Evolutionary conservation across 78 protist genomes (phyloP), one percentile per base, ranked within the genome.

Genomic region (Dictyostelium intermedium): DNA sequence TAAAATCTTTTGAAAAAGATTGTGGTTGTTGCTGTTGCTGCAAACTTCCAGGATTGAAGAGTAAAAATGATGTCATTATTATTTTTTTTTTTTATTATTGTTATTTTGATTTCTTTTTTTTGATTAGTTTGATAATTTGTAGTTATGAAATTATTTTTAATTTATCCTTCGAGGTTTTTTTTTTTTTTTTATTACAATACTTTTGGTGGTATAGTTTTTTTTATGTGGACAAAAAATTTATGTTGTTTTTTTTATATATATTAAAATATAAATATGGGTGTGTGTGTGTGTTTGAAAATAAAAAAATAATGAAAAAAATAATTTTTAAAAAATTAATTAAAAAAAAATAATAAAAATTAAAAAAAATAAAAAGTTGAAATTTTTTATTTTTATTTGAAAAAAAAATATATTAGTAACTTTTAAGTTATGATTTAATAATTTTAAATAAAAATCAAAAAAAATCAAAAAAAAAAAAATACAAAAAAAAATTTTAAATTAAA

Each of bases 1-100:
- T 32, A 18, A 73, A 70, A 70, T 70, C 41, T 34, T 34, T 37
- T 74, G 41, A 34, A 74, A 32, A 30, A 37, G 41, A 74, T 14
- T 74, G 81, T 74, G 41, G 47, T 37, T 74, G 47, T 34, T 74
- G 47, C n/a, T 74, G 47, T 74, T 74, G 43, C 32, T 72, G 45
- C 27, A 25, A 32, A 37, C 14, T 74, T 11, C 47, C 81, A 37
- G 81, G 41, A 23, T 74, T 32, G 41, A 35, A 74, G 16, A 35
- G 41, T 18, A 37, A 74, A 30, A 34, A 35, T 13, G 81, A 37
- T 74, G 81, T 74, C 47, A 35, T 74, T 32, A 2, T 74, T 66
- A 23, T 16, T 23, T 20, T 66, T 66, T 25, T 63, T 25, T 25
- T 63, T 63, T 13, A 2, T 66, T 20, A 5, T 56, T 56, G 14